Conservation (phyloP, 1,139 yeast species). For the Candida sanyaensis region DNA sequence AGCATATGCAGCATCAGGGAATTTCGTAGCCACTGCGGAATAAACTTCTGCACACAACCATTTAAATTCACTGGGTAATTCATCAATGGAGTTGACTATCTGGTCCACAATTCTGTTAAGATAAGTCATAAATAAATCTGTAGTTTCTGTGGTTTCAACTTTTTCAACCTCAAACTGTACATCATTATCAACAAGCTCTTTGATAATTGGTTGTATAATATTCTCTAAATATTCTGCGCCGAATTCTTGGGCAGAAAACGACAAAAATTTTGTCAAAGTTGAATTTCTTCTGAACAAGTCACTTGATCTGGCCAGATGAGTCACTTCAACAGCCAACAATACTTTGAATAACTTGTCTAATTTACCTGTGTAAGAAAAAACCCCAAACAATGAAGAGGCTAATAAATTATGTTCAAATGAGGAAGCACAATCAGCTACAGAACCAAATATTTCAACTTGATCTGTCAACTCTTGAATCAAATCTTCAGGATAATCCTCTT, state of each 20-base stretch:
- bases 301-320: constrained; percentile 58
- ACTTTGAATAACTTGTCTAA: constrained; percentile 58
- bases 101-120: constrained; percentile 61
- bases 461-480: constrained; percentile 24
- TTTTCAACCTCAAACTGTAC: constrained; percentile 73
- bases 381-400: constrained; percentile 68
- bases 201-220: constrained; percentile 57
- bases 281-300: constrained; percentile 82
- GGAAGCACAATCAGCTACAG: constrained; percentile 71
- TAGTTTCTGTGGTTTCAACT: constrained; percentile 30
- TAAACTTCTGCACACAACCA: constrained; percentile 75
- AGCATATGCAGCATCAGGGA: constrained; percentile 65
- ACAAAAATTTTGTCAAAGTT: constrained; percentile 75
- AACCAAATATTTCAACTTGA: constrained; percentile 38
- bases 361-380: constrained; percentile 55
- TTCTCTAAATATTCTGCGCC: constrained; percentile 60
- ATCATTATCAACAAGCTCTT: constrained; percentile 50
- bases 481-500: constrained; percentile 30
- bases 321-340: constrained; percentile 64
- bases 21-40: constrained; percentile 61
- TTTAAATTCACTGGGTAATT: constrained; percentile 73
- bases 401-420: constrained; percentile 47
- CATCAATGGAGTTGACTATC: constrained; percentile 55
- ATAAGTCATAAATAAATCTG: constrained; percentile 56
- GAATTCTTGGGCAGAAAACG: constrained; percentile 66